A percentile compares a stretch with the other conserved stretches of the same genome.
Conservation (phyloP, 805 yeast genomes). For the Teunomyces panamensis region DNA sequence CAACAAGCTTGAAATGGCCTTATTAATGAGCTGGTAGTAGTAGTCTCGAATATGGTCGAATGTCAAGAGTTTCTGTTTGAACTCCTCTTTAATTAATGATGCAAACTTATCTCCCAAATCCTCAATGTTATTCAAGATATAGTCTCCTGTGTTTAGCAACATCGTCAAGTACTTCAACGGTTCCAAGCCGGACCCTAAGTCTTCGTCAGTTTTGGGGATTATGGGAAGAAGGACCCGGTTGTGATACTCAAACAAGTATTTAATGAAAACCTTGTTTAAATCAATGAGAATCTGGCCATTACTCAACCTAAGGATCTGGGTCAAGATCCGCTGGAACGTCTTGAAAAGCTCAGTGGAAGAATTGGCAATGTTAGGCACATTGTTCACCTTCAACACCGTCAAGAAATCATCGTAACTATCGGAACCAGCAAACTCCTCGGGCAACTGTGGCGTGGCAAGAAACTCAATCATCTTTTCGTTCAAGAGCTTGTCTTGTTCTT, state of each 20-base stretch:
- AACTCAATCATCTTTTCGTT: slow-evolving; percentile 63
- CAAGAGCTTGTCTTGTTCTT: slow-evolving; percentile 70
- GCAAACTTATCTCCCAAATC: slow-evolving; percentile 67
- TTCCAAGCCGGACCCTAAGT: slow-evolving; percentile 46
- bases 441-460: slow-evolving; percentile 54
- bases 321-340: slow-evolving; percentile 65
- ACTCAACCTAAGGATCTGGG: slow-evolving; percentile 52
- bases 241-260: slow-evolving; percentile 53
- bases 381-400: slow-evolving; percentile 42
- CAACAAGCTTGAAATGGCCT: slow-evolving; percentile 54
- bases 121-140: slow-evolving; percentile 70
- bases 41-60: slow-evolving; percentile 57
- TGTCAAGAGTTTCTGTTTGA: slow-evolving; percentile 36
- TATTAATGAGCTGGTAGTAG: slow-evolving; percentile 57
- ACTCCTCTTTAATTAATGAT: slow-evolving; percentile 35
- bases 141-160: slow-evolving; percentile 85
- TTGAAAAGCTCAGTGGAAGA: slow-evolving; percentile 88
- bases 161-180: slow-evolving; percentile 66
- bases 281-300: slow-evolving; percentile 48
- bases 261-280: slow-evolving; percentile 58
- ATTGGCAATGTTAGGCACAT: slow-evolving; percentile 66
- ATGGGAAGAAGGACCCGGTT: slow-evolving; percentile 31
- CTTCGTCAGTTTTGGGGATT: slow-evolving; percentile 46
- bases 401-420: slow-evolving; percentile 23
- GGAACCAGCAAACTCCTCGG: slow-evolving; percentile 30